Conservation (phyloP, 2,329 filamentous ascomycete species). For the Microdochium bolleyi region DNA sequence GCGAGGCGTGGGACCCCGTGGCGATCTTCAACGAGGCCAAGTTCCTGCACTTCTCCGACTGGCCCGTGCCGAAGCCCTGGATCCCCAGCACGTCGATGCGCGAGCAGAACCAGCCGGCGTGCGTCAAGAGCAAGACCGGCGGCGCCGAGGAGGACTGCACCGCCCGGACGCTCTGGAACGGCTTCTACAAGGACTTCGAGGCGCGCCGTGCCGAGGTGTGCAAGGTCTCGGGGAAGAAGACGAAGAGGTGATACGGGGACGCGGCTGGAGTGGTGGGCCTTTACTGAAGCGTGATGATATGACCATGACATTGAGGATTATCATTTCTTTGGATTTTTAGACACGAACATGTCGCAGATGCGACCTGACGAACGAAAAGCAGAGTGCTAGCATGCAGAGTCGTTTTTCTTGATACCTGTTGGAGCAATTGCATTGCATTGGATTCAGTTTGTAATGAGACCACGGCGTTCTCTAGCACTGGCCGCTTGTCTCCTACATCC, state of each 20-base stretch:
- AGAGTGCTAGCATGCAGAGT: too few relatives aligned
- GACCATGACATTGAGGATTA: too few relatives aligned
- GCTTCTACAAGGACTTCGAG: slow-evolving; percentile 23
- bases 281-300: too few relatives aligned
- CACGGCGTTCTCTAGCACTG: too few relatives aligned
- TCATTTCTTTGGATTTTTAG: too few relatives aligned
- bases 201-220: not conserved
- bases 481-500: too few relatives aligned
- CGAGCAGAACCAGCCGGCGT: slow-evolving; percentile 21
- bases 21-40: slow-evolving; percentile 50
- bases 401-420: too few relatives aligned
- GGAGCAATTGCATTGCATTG: too few relatives aligned
- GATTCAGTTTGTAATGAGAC: too few relatives aligned
- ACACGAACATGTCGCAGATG: too few relatives aligned
- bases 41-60: slow-evolving; percentile 64
- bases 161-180: slow-evolving; percentile 22
- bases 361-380: too few relatives aligned
- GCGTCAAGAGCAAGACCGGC: slow-evolving; percentile 11
- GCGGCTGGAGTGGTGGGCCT: not conserved
- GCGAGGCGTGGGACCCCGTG: slow-evolving; percentile 50
- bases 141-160: slow-evolving; percentile 18
- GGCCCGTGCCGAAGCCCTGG: slow-evolving; percentile 59
- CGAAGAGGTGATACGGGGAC: not conserved
- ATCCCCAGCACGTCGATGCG: slow-evolving; percentile 14
- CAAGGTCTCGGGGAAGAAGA: not conserved